Percentiles rank a stretch among this genome's conserved stretches.
Evolutionary conservation across 2,329 filamentous ascomycete species (phyloP).

Genomic region (Chalaropsis ovoidea): DNA sequence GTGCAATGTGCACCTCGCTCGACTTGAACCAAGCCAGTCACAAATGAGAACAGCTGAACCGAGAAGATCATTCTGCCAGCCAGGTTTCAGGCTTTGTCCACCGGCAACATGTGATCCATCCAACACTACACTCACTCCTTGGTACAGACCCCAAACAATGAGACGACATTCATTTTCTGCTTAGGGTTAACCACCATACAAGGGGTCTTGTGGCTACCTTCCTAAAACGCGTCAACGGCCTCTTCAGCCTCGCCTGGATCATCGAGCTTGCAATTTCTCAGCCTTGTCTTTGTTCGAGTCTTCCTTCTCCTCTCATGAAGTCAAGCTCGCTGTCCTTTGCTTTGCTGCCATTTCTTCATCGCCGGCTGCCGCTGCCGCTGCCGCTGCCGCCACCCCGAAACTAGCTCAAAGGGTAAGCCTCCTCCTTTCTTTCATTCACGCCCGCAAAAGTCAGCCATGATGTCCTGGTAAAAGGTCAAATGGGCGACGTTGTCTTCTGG

Average conservation of each 20-base stretch:
- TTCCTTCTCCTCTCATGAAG: neutral
- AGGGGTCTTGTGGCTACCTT: neutral
- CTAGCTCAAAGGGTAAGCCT: neutral
- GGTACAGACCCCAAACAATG: too few relatives aligned
- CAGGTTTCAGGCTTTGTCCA: too few relatives aligned
- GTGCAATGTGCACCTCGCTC: too few relatives aligned
- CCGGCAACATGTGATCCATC: too few relatives aligned
- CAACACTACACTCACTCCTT: too few relatives aligned
- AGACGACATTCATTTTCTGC: too few relatives aligned
- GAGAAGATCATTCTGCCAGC: too few relatives aligned
- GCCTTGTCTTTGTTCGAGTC: neutral
- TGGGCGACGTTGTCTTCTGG: constrained; percentile 10
- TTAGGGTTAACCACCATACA: neutral
- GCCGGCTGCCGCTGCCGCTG: neutral
- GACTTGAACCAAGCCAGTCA: too few relatives aligned
- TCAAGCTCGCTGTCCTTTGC: neutral
- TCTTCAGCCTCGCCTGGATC: constrained; percentile 7
- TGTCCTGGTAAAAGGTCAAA: constrained; percentile 24
- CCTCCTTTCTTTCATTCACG: neutral
- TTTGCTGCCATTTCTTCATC: too few relatives aligned
- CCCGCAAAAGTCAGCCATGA: constrained; percentile 12
- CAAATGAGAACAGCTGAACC: too few relatives aligned
- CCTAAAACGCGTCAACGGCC: constrained; percentile 1
- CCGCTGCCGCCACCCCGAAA: neutral
- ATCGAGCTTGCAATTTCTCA: neutral